These are phyloP conservation scores for Leucocoprinus leucothites DNA, from an alignment of 768 basidiomycete species.

Conservation along the genomic window DNA sequence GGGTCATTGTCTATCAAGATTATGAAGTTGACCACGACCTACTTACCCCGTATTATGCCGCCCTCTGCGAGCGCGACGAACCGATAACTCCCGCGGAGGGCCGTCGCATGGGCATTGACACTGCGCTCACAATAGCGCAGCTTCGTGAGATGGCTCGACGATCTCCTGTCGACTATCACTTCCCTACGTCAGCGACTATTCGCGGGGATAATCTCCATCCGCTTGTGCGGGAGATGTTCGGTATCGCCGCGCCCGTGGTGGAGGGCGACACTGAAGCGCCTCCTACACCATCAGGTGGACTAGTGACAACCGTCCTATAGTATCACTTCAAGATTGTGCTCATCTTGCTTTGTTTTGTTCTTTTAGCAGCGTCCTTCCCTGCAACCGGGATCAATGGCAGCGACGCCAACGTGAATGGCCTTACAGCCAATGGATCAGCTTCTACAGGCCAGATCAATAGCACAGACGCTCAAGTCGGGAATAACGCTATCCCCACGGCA, in stretches of 20 bases:
- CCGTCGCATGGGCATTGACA: slow-evolving; percentile 52
- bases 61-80: slow-evolving; percentile 47
- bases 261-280: slow-evolving; percentile 3
- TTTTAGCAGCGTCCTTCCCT: slow-evolving; percentile 7
- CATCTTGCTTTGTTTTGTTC: slow-evolving; percentile 15
- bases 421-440: slow-evolving; percentile 7
- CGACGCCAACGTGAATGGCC: slow-evolving; percentile 4
- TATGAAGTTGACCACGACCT: slow-evolving; percentile 45
- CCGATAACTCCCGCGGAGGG: slow-evolving; percentile 56
- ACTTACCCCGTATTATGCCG: slow-evolving; percentile 49
- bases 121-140: slow-evolving; percentile 45
- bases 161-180: slow-evolving; percentile 27
- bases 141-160: slow-evolving; percentile 50
- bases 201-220: slow-evolving; percentile 28
- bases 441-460: slow-evolving; percentile 13
- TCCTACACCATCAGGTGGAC: slow-evolving; percentile 30
- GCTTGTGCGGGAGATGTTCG: slow-evolving; percentile 33
- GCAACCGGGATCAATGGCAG: not conserved
- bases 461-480: slow-evolving; percentile 10
- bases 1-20: slow-evolving; percentile 54
- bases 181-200: slow-evolving; percentile 32
- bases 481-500: not conserved
- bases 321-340: slow-evolving; percentile 13
- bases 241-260: slow-evolving; percentile 19
- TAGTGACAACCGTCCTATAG: slow-evolving; percentile 22